A percentile compares a stretch with the other conserved stretches of the same genome.
Evolutionary conservation across 1,284 basidiomycete genomes (phyloP).

Genomic region (Cerrena zonata): DNA sequence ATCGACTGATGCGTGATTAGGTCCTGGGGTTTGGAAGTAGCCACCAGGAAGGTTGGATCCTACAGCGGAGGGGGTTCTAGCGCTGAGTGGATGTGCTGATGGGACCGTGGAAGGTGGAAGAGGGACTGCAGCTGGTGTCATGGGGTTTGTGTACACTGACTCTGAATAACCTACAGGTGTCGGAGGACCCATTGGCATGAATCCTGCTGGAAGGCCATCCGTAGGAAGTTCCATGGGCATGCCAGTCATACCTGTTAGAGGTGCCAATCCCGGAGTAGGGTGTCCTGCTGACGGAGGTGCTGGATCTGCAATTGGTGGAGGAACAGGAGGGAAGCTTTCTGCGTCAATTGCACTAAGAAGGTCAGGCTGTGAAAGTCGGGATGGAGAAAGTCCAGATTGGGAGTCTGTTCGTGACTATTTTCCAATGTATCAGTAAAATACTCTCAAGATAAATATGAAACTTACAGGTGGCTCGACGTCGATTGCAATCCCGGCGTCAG

Average conservation of each 20-base stretch:
- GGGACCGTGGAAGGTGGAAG: conserved; percentile 8
- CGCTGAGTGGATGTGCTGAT: conserved; percentile 2
- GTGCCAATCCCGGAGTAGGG: conserved; percentile 15
- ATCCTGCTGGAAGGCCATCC: conserved; percentile 27
- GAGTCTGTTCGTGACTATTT: conserved; percentile 27
- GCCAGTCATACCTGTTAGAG: conserved; percentile 10
- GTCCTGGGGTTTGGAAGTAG: neutral
- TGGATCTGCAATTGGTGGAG: no score
- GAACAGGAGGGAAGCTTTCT: conserved; percentile 7
- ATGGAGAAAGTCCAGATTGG: conserved; percentile 3
- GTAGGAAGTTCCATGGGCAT: conserved; percentile 10
- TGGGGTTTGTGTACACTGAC: neutral
- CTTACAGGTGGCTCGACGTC: conserved; percentile 24
- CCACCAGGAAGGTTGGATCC: conserved; percentile 1
- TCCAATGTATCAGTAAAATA: neutral
- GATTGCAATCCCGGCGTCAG: conserved; percentile 20
- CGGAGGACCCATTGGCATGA: conserved; percentile 25
- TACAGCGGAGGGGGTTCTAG: conserved; percentile 12
- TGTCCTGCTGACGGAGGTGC: neutral
- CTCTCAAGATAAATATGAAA: conserved; percentile 1
- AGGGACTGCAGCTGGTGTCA: conserved; percentile 7
- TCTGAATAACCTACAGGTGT: conserved; percentile 7
- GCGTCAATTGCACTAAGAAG: conserved; percentile 24
- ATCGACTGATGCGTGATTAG: conserved; percentile 1
- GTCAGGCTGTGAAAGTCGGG: conserved; percentile 8